Evolutionary conservation across 2,329 filamentous ascomycete species (phyloP), one percentile per base, ranked within the genome.

Genomic region (Pestalotiopsis sp.): DNA sequence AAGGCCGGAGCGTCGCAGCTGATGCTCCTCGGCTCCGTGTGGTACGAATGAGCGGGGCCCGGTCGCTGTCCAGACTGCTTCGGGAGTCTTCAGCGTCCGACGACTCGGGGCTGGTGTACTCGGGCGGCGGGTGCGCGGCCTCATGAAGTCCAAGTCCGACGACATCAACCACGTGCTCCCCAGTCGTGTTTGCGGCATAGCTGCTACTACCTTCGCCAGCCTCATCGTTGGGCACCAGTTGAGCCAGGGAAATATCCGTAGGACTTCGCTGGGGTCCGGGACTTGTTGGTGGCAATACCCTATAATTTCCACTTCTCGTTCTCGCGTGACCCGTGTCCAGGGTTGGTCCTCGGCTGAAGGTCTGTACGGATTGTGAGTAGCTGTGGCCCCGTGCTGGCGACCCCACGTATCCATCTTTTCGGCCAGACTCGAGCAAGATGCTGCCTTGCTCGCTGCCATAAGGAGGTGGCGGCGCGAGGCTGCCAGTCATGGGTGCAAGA

Each of bases 361-460:
- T 76, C 70, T 84, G 81, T 45, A 81, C 78, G 3, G 87, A 87
- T 67, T 87, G 83, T 31, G 77, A 74, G 69, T 77, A 75, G 64
- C 83, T 82, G 72, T 87, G 83, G 6, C 79, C 77, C 67, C 80
- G 82, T 67, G 85, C 76, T 63, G 80, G 77, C 69, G 83, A 76
- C 20, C 79, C 76, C 2, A 82, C 80, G 73, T 85, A 85, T 17
- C 85, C 86, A 70, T 89, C 87, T 76, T 91, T 91, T 72, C 87
- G 88, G 13, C 96, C 96, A 5, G 93, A 91, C 78, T 98, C 96
- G 13, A 99, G 88, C 36, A 99, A 85, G 74, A 99, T 98, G 77
- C 95, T 98, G 75, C 96, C 96, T 81, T 97, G 94, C 82, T 98
- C 96, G 71, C 94, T 97, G 62, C 96, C 96, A 78, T 99, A 99